phyloP scores from a whole-genome alignment of 2,329 filamentous ascomycete species.

The Fusarium verticillioides region DNA sequence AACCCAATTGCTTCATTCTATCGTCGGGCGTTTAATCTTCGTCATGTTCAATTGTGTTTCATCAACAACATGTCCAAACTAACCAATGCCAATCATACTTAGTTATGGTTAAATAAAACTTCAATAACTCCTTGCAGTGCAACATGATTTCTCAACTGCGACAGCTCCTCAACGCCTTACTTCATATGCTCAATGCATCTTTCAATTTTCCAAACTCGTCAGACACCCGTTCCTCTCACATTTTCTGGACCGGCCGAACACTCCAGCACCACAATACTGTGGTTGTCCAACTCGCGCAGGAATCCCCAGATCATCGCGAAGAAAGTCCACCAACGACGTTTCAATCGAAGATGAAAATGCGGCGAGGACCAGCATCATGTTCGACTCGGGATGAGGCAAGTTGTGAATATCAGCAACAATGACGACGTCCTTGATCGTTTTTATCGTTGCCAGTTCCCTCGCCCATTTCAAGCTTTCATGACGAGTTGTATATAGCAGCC shows the following conservation, averaged over 20 bases:
- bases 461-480: constrained; percentile 68
- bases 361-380: constrained; percentile 67
- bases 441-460: constrained; percentile 63
- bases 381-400: constrained; percentile 63
- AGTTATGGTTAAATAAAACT: background rate
- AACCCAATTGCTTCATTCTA: background rate
- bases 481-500: constrained; percentile 55
- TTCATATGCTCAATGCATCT: background rate
- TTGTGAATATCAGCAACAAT: constrained; percentile 65
- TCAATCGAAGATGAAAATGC: constrained; percentile 71
- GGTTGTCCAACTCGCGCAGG: constrained; percentile 39
- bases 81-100: constrained; percentile 5
- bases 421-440: constrained; percentile 60
- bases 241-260: constrained; percentile 41
- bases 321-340: constrained; percentile 64
- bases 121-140: constrained; percentile 15
- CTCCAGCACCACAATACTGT: constrained; percentile 38
- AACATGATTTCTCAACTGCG: constrained; percentile 1
- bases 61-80: constrained; percentile 5
- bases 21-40: background rate
- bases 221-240: constrained; percentile 41
- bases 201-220: constrained; percentile 17
- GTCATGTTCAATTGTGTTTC: constrained; percentile 2
- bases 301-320: constrained; percentile 49
- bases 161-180: background rate